Base-by-base conservation (phyloP, 2,329 filamentous ascomycete genomes). In the Nemania diffusa region DNA sequence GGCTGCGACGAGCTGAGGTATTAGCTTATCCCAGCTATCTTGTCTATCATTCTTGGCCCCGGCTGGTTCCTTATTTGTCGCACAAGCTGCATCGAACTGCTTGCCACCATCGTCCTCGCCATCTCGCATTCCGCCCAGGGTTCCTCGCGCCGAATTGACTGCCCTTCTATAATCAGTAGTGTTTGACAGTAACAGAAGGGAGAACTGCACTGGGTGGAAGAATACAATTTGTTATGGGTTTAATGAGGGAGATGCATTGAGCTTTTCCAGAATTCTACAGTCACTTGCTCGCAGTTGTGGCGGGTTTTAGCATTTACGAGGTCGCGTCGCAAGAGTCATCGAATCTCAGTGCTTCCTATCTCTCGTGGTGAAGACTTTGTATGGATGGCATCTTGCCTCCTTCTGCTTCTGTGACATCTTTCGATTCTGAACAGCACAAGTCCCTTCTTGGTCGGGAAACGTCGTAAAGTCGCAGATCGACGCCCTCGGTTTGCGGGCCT, bases 351-450 rank as follows among this genome's bases (percentile, higher is more conserved):
- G 70, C 69, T 73, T 67, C 68, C 71, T 72, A 70, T 74, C 71
- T 71, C 66, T 71, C 52, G 51, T 70, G 67, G 68, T 73, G 73
- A 75, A 73, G 72, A 70, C 70, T 71, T 74, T 71, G 70, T 64
- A 69, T 73, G 69, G 71, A 62, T 66, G 69, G 70, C 69, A 48
- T 64, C 50, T 67, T 65, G 53, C 52, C 62, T 59, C 64, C 48
- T 70, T 66, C 46, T 71, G 68, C 67, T 67, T 72, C 70, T 72
- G 72, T 75, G 70, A 75, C 65, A 69, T 73, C 71, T 70, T 29
- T 62, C 52, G 42, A 57, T 65, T 64, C 57, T 64, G 56, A 69
- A 65, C 66, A 57, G 37, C 59, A 64, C 46, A 46, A 57, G 42
- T 57, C 57, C 53, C 44, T 27, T 55, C 22, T 50, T 53, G 56